These are phyloP conservation scores for Paramecium tetraurelia DNA, from an alignment of 73 alveolate genomes.

Conservation along the genomic window DNA sequence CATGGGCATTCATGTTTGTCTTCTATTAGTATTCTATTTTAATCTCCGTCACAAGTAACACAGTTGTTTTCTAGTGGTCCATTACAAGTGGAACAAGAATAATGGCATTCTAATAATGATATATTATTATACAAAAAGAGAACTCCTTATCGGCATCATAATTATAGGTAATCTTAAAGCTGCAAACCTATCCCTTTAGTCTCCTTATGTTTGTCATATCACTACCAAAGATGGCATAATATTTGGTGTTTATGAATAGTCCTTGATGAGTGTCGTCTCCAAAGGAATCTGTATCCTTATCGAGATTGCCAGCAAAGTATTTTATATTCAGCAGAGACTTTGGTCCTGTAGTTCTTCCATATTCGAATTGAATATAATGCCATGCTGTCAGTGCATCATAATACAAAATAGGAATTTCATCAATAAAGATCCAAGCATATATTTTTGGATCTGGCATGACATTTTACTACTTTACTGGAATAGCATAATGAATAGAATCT, in stretches of 20 bases:
- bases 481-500: not conserved
- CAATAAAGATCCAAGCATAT: not conserved
- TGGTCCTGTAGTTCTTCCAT: not conserved
- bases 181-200: not conserved
- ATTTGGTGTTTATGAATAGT: not conserved
- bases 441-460: not conserved
- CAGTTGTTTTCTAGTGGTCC: not conserved
- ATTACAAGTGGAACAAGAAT: not conserved
- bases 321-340: not conserved
- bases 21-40: not conserved
- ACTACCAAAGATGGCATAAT: not conserved
- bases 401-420: not conserved
- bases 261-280: not conserved
- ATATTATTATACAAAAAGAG: not conserved
- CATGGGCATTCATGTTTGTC: not conserved
- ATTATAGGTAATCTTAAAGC: not conserved
- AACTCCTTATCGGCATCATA: not conserved
- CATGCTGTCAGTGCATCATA: not conserved
- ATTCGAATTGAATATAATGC: not conserved
- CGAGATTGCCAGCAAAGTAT: not conserved
- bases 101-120: not conserved
- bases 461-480: not conserved
- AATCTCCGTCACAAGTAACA: not conserved
- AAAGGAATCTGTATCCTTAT: not conserved
- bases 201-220: not conserved